Evolutionary conservation across 108 stramenopile species (phyloP), one percentile per base, ranked within the genome.

Genomic region (Conticribra weissflogii): DNA sequence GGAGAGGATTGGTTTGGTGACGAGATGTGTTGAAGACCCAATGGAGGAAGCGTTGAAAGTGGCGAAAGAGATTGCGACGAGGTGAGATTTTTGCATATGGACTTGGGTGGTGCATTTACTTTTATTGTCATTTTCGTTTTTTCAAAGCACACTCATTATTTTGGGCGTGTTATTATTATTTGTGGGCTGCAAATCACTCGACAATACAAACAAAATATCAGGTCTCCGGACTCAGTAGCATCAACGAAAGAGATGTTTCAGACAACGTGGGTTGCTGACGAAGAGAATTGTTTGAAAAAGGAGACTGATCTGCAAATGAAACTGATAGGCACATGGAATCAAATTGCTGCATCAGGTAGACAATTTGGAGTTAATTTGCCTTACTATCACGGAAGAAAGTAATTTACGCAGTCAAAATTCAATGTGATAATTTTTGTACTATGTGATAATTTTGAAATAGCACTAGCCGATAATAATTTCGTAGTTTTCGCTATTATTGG

Each of bases 171-270:
- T n/a, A n/a, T n/a, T n/a, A n/a, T n/a, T n/a, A n/a, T n/a, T n/a
- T n/a, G n/a, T n/a, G n/a, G n/a, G n/a, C n/a, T n/a, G n/a, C n/a
- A n/a, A n/a, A n/a, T n/a, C n/a, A n/a, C n/a, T n/a, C n/a, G n/a
- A n/a, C n/a, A n/a, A n/a, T n/a, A n/a, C n/a, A n/a, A n/a, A n/a
- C n/a, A n/a, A n/a, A n/a, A n/a, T n/a, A n/a, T 3, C 54, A 76
- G 77, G 53, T 95, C 91, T 16, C 93, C 96, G 8, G 96, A 96
- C 79, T 82, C 96, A 5, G 66, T 94, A 8, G 93, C 96, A 4
- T 68, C 66, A 16, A 78, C 90, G 47, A 96, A 96, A 69, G 54
- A 82, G 63, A 44, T 96, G 22, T 94, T 82, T 63, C 90, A 96
- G 51, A 55, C 66, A n/a, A 91, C 90, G 1, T 96, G 93, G 93